Evolutionary conservation across 2,329 filamentous ascomycete species (phyloP), one percentile per base, ranked within the genome.

Genomic region (Lasiodiplodia hormozganensis): DNA sequence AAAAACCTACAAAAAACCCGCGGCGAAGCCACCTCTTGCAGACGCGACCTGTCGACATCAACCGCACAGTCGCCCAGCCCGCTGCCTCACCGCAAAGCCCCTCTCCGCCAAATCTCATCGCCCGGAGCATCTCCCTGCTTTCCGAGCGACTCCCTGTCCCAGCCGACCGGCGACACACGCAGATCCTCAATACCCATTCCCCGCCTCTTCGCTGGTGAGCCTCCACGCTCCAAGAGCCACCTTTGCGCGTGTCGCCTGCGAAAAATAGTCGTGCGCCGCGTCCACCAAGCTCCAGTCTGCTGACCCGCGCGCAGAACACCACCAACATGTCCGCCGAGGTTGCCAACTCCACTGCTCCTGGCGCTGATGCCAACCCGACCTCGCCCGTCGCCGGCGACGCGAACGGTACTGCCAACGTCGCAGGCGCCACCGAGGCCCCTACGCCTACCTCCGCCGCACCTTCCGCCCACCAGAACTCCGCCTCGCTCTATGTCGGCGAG

Each of bases 401-500:
- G 80, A 86, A 85, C 78, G 85, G 82, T 77, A 78, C 84, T 71
- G 79, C 82, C 80, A 85, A 86, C 74, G 86, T 89, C 72, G 87
- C 89, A 75, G 82, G 84, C 74, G 88, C 89, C 80, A 86, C 86
- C 72, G 89, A 91, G 76, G 88, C 85, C 74, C 87, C 90, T 73
- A 92, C 92, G 70, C 90, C 91, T 74, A 89, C 85, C 83, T 91
- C 93, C 72, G 85, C 88, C 71, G 84, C 85, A 70, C 90, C 93
- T 74, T 88, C 88, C 76, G 92, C 92, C 80, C 92, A 94, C 79
- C 92, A 93, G 81, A 95, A 96, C 82, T 98, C 96, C 65, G 96
- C 96, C 73, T 99, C 96, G 70, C 93, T 99, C 81, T 99, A 99
- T 82, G 96, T 99, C 75, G 96, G 96, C 82, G 96, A 99, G 87